These are phyloP conservation scores for Picochlorum sp. DNA, from an alignment of 139 green algal species.

Conservation along the genomic window DNA sequence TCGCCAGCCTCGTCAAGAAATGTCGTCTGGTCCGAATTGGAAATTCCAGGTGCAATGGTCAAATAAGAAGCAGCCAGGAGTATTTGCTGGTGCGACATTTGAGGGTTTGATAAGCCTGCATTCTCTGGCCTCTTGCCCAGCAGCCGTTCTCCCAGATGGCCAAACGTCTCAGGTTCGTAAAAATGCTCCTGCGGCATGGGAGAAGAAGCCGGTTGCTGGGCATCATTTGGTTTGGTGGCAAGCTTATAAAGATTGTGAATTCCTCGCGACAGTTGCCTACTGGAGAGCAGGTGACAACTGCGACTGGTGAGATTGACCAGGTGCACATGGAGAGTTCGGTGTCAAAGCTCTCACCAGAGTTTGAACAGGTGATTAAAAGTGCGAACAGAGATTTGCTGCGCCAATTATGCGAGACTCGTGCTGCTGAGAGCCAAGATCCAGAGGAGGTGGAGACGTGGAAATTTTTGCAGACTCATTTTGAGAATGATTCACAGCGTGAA, in stretches of 20 bases:
- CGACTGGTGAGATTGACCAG: slow-evolving; percentile 22
- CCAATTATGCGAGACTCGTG: slow-evolving; percentile 54
- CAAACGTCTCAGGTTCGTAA: slow-evolving; percentile 1
- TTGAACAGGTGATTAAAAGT: slow-evolving; percentile 66
- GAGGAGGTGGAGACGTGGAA: slow-evolving; percentile 87
- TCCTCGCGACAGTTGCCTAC: slow-evolving; percentile 29
- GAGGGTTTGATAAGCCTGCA: slow-evolving; percentile 23
- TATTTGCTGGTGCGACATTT: slow-evolving; percentile 49
- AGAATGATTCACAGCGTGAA: slow-evolving; percentile 62
- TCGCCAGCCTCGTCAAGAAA: not conserved
- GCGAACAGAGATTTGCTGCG: slow-evolving; percentile 55
- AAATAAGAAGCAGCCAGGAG: slow-evolving; percentile 28
- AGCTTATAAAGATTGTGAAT: slow-evolving; percentile 58
- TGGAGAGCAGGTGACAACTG: slow-evolving; percentile 21
- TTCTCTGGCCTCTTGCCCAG: slow-evolving; percentile 4
- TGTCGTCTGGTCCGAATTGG: slow-evolving; percentile 9
- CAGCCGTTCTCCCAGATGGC: not conserved
- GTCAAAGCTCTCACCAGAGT: slow-evolving; percentile 24
- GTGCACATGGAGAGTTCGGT: slow-evolving; percentile 48
- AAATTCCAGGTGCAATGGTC: slow-evolving; percentile 25
- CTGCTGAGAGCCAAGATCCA: slow-evolving; percentile 1
- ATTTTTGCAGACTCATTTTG: slow-evolving; percentile 88
- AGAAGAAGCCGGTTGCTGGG: slow-evolving; percentile 59
- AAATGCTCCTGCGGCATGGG: slow-evolving; percentile 69
- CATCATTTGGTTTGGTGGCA: slow-evolving; percentile 83